Conservation (phyloP, 2,329 filamentous ascomycete species). For the Sclerotinia trifoliorum region DNA sequence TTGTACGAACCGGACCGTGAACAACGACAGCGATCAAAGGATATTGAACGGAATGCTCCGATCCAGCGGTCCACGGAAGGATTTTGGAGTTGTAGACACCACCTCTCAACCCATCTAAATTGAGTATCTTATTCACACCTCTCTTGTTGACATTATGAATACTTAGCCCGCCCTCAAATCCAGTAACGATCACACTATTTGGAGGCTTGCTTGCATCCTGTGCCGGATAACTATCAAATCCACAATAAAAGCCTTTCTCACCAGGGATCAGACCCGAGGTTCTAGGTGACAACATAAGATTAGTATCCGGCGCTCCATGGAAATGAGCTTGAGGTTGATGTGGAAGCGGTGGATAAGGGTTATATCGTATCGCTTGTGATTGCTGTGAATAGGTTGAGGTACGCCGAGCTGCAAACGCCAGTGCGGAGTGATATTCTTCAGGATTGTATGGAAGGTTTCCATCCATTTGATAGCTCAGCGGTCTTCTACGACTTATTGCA, state of each 20-base stretch:
- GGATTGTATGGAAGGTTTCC: conserved; percentile 37
- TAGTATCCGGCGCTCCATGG: conserved; percentile 71
- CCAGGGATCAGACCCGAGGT: conserved; percentile 59
- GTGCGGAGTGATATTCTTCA: conserved; percentile 51
- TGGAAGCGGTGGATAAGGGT: conserved; percentile 62
- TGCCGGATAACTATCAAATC: conserved; percentile 69
- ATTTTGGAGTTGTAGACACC: conserved; percentile 81
- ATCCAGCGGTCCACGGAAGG: conserved; percentile 63
- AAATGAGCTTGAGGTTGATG: conserved; percentile 77
- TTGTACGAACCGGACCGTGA: conserved; percentile 66
- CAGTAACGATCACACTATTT: conserved; percentile 70
- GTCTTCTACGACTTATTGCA: conserved; percentile 45
- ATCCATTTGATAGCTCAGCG: conserved; percentile 53
- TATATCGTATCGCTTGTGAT: conserved; percentile 43
- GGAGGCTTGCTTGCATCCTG: conserved; percentile 37
- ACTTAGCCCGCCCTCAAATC: conserved; percentile 77
- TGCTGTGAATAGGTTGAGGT: conserved; percentile 54
- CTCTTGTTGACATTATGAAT: conserved; percentile 71
- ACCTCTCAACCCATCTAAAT: conserved; percentile 74
- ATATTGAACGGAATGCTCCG: conserved; percentile 55
- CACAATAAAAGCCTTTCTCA: conserved; percentile 73
- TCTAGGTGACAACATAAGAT: conserved; percentile 53
- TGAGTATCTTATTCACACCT: conserved; percentile 66
- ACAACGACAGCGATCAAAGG: conserved; percentile 78
- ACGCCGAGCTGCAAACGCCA: conserved; percentile 45